Evolutionary conservation across 2,329 filamentous ascomycete species (phyloP).

Genomic region (Xylaria multiplex): DNA sequence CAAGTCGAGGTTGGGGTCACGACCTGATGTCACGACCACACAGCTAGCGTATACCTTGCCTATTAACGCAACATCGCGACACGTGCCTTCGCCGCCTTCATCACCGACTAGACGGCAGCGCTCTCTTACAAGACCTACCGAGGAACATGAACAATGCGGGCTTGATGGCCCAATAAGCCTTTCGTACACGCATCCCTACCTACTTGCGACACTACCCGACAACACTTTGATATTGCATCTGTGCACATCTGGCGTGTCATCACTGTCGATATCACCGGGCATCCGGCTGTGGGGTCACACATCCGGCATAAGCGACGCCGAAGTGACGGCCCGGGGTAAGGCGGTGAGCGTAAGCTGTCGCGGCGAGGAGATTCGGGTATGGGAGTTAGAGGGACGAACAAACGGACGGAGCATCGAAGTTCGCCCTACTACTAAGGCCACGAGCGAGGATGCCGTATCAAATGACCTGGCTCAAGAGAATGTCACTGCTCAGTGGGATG

Average conservation of each 20-base stretch:
- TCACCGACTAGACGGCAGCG: conserved; percentile 39
- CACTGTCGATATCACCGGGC: conserved; percentile 75
- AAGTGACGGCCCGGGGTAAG: conserved; percentile 85
- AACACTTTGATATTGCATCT: conserved; percentile 88
- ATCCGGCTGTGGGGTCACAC: conserved; percentile 91
- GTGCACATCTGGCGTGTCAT: conserved; percentile 75
- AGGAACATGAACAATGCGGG: not conserved
- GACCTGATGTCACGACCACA: conserved; percentile 52
- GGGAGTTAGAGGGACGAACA: conserved; percentile 83
- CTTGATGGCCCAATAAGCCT: conserved; percentile 67
- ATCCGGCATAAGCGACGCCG: conserved; percentile 84
- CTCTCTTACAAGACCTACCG: not conserved
- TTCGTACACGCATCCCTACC: conserved; percentile 82
- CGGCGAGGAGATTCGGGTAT: conserved; percentile 84
- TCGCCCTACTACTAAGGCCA: conserved; percentile 51
- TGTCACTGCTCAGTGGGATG: conserved; percentile 52
- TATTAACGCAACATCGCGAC: conserved; percentile 39
- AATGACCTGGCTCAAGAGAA: conserved; percentile 8
- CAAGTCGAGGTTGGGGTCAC: conserved; percentile 40
- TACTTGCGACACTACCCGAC: conserved; percentile 84
- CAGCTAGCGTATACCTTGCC: conserved; percentile 55
- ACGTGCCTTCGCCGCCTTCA: conserved; percentile 38
- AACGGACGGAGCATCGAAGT: conserved; percentile 62
- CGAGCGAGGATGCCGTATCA: conserved; percentile 38
- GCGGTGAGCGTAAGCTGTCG: conserved; percentile 86